Base-by-base conservation (phyloP, 768 basidiomycete species). In the Kondoa subrosea region DNA sequence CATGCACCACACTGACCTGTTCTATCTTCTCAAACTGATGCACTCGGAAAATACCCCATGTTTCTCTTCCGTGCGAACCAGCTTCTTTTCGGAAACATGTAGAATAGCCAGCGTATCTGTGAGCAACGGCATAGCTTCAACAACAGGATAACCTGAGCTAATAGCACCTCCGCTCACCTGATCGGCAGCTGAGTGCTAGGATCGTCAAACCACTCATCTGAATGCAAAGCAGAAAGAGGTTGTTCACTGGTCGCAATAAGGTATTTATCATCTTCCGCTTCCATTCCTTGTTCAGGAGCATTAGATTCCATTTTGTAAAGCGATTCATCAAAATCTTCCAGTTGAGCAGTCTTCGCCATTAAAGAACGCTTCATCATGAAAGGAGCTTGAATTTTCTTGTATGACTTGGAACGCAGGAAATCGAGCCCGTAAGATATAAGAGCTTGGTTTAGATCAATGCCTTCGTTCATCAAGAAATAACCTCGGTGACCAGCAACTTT, bases 1-100 rank as follows among this genome's bases (percentile, higher is more conserved):
- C n/a, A n/a, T n/a, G n/a, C n/a, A n/a, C 4, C 0, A 8, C 0
- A 67, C 78, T 64, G 57, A 80, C 81, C 77, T 82, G 81, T 77
- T 99, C 95, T 65, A 99, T 83, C 81, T 99, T 99, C 80, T 99
- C 95, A 72, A 99, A 99, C 78, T 99, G 95, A 76, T 99, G 95
- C 66, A 99, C 93, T 27, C 95, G 89, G 85, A 99, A 99, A 78
- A 97, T 96, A 67, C 95, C 95, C 91, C 95, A 96, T 82, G 93
- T 96, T 73, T 99, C 95, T 66, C 91, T 87, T 2, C 95, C 95
- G 4, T 91, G 91, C 1, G 91, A 88, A 34, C 95, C 95, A 1
- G 95, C 95, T 80, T 99, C 95, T 79, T 97, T 97, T 31, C 95
- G 86, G 86, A 99, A 99, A 78, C 93, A 97, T 17, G 93, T 97